Percentiles rank a stretch among this genome's conserved stretches.
Conservation (phyloP, 768 basidiomycete species). For the Lentinula boryana region DNA sequence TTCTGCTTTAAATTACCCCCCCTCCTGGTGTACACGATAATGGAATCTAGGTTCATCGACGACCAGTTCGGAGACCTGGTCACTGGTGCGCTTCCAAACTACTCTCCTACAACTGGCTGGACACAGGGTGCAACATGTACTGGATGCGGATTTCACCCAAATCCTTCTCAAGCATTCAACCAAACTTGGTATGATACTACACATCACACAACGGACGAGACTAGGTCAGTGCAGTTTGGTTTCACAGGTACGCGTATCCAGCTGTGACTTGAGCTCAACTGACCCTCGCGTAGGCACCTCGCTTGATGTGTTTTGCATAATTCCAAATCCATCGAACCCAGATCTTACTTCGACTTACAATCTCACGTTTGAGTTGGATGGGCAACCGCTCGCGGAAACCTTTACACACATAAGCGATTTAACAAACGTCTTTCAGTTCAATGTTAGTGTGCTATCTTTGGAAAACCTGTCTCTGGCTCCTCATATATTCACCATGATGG, state of each 20-base stretch:
- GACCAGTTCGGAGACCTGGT: not conserved
- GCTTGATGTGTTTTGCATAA: constrained; percentile 4
- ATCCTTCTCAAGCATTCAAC: not conserved
- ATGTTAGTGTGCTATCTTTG: not conserved
- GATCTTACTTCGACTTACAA: constrained; percentile 4
- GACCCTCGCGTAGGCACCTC: not conserved
- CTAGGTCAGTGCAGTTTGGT: not conserved
- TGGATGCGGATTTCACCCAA: constrained; percentile 3
- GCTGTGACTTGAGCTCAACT: not conserved
- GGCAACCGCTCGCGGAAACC: not conserved
- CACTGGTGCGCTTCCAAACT: not conserved
- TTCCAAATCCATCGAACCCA: constrained; percentile 7
- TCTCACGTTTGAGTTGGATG: constrained; percentile 2
- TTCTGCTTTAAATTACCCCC: too few species aligned
- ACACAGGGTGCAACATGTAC: not conserved
- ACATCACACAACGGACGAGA: constrained; percentile 1
- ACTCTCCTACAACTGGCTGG: not conserved
- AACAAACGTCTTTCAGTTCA: not conserved
- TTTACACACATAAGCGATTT: not conserved
- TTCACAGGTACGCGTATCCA: not conserved
- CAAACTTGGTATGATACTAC: constrained; percentile 5
- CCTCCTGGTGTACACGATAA: not conserved
- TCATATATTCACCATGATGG: not conserved
- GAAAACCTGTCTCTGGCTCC: not conserved
- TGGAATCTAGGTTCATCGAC: not conserved